These are phyloP conservation scores for Solanum lycopersicoides DNA, from an alignment of 257 asterid species.

Conservation along the genomic window DNA sequence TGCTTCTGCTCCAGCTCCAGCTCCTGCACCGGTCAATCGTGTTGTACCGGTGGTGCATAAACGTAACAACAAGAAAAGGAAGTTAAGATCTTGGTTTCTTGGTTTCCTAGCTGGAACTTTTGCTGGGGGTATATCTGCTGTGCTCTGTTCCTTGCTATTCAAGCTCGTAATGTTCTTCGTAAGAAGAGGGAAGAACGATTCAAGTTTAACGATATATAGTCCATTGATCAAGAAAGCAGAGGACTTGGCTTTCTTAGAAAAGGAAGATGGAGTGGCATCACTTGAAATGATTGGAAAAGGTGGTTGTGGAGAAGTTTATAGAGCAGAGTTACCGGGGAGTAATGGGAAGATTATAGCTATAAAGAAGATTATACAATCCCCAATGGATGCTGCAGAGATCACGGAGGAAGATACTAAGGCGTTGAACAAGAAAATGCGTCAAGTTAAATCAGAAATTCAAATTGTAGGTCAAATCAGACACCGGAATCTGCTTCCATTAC, in stretches of 20 bases:
- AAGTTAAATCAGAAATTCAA: conserved; percentile 66
- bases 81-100: conserved; percentile 19
- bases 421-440: conserved; percentile 60
- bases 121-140: conserved; percentile 45
- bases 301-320: conserved; percentile 87
- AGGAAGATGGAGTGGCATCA: conserved; percentile 51
- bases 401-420: conserved; percentile 58
- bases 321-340: conserved; percentile 55
- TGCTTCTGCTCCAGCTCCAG: conserved; percentile 10
- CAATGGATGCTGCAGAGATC: conserved; percentile 41
- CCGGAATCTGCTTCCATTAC: conserved; percentile 52
- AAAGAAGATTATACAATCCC: conserved; percentile 57
- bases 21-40: conserved; percentile 18
- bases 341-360: conserved; percentile 64
- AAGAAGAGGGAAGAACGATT: conserved; percentile 24
- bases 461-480: conserved; percentile 83
- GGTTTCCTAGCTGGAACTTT: conserved; percentile 61
- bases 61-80: conserved; percentile 13
- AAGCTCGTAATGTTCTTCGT: conserved; percentile 19
- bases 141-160: conserved; percentile 27
- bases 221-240: conserved; percentile 63
- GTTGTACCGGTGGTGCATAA: background rate
- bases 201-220: conserved; percentile 46
- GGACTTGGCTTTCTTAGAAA: conserved; percentile 64
- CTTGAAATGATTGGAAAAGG: conserved; percentile 63